Base-by-base conservation (phyloP, 2,329 filamentous ascomycete genomes). In the Triangularia setosa region DNA sequence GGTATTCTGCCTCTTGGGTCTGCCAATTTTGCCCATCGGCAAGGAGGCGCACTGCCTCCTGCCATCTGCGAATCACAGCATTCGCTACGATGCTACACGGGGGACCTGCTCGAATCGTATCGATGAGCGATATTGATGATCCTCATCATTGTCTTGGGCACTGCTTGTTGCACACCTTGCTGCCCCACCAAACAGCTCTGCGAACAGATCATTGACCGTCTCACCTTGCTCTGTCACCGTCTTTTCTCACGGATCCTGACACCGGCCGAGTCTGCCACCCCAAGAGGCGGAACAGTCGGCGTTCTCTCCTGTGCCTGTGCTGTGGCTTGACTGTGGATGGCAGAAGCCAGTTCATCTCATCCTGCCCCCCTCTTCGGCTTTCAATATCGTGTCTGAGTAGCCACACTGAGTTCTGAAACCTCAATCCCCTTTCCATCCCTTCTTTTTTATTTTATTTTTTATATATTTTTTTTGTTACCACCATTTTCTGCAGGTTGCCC, bases 251-350 rank as follows among this genome's bases (percentile, higher is more conserved):
- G 30, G 52, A 23, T 24, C 16, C 21, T 48, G 40, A 21, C 59
- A 55, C 18, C 21, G 48, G 30, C 28, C 18, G 64, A 63, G 21
- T 44, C 55, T 65, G 60, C 60, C 61, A 57, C 11, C 30, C 58
- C 60, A 61, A 35, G 44, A 59, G 65, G 65, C 63, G 61, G 55
- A 67, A 63, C 33, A 28, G 48, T 52, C 44, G 65, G 65, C 65
- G 56, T 63, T 64, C 62, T 67, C 18, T 11, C 44, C 14, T 24
- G 28, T 33, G 21, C n/a, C 27, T 18, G 27, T 58, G 53, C 53
- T 60, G 64, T 59, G 61, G 64, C 54, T 65, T 35, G 40, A 33
- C 33, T 18, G 11, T 30, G 61, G 52, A 25, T 54, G 35, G 48
- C 18, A 25, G 55, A 62, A 55, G 30, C 40, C 59, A 55, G 52